A percentile compares a stretch with the other conserved stretches of the same genome.
Evolutionary conservation across 345 rosid species (phyloP).

Genomic region (Moringa oleifera): DNA sequence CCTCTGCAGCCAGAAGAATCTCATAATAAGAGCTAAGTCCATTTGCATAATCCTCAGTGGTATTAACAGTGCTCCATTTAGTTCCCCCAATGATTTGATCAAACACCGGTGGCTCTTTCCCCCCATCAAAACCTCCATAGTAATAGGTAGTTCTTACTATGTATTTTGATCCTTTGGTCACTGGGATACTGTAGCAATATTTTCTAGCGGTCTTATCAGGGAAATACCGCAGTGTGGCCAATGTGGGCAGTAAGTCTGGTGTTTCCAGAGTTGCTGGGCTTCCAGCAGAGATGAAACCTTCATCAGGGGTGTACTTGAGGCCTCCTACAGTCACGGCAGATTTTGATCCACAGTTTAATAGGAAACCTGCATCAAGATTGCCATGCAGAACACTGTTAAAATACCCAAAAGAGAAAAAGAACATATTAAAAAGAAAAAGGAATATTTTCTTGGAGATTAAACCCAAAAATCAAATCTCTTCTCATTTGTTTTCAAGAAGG

Average conservation of each 20-base stretch:
- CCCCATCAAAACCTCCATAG: slow-evolving; percentile 78
- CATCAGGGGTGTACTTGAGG: slow-evolving; percentile 54
- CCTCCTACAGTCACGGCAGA: slow-evolving; percentile 27
- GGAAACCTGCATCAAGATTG: slow-evolving; percentile 40
- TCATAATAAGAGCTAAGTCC: slow-evolving; percentile 69
- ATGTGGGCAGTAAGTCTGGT: slow-evolving; percentile 39
- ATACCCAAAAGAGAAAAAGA: background rate
- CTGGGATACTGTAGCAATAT: slow-evolving; percentile 59
- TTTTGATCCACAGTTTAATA: slow-evolving; percentile 55
- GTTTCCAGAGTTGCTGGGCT: slow-evolving; percentile 41
- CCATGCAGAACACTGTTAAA: background rate
- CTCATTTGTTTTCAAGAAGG: too few species aligned
- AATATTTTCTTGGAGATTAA: background rate
- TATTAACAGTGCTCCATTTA: slow-evolving; percentile 73
- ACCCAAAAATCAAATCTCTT: too few species aligned
- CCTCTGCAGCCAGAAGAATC: slow-evolving; percentile 41
- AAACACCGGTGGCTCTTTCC: slow-evolving; percentile 70
- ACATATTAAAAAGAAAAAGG: background rate
- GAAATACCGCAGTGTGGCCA: slow-evolving; percentile 68
- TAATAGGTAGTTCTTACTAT: slow-evolving; percentile 64
- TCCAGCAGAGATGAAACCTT: slow-evolving; percentile 56
- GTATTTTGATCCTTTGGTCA: slow-evolving; percentile 54
- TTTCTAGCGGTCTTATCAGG: slow-evolving; percentile 53
- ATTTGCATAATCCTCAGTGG: slow-evolving; percentile 66
- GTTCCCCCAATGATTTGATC: slow-evolving; percentile 79